phyloP scores from a whole-genome alignment of 164 flowering plant species.

The Kingdonia uniflora region DNA sequence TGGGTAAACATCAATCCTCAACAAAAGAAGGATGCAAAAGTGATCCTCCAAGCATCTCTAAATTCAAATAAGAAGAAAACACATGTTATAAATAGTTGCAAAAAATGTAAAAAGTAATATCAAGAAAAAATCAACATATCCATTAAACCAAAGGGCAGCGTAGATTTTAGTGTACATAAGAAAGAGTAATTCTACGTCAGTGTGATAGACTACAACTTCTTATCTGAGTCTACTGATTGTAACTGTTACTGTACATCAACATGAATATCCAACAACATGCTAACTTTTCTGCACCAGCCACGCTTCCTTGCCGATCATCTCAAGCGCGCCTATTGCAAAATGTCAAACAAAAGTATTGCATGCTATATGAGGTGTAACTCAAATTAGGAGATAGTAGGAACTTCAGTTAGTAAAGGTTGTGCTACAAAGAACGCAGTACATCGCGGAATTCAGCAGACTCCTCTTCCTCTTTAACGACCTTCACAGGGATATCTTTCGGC shows the following conservation, averaged over 20 bases:
- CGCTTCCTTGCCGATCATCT: neutral
- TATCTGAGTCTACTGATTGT: constrained; percentile 6
- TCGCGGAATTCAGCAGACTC: constrained; percentile 20
- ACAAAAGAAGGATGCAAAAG: too few relatives aligned
- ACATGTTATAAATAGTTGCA: too few relatives aligned
- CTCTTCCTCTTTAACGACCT: constrained; percentile 24
- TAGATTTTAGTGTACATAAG: constrained; percentile 8
- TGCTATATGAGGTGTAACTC: constrained; percentile 4
- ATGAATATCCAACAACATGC: constrained; percentile 2
- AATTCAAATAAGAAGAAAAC: too few relatives aligned
- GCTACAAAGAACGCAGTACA: constrained; percentile 15
- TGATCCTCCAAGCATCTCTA: too few relatives aligned
- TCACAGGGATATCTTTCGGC: too few relatives aligned
- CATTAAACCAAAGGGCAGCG: constrained; percentile 2
- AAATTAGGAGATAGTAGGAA: neutral
- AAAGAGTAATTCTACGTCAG: constrained; percentile 3
- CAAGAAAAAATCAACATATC: constrained; percentile 5
- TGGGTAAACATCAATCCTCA: too few relatives aligned
- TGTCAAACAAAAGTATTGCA: constrained; percentile 3
- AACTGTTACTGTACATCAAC: constrained; percentile 22
- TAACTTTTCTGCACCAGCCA: constrained; percentile 12
- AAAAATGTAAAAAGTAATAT: too few relatives aligned
- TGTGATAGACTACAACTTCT: constrained; percentile 11
- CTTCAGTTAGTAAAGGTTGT: neutral
- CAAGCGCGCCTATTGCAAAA: neutral